Conservation (phyloP, 2,329 filamentous ascomycete genomes). For the Mycocentrospora acerina region DNA sequence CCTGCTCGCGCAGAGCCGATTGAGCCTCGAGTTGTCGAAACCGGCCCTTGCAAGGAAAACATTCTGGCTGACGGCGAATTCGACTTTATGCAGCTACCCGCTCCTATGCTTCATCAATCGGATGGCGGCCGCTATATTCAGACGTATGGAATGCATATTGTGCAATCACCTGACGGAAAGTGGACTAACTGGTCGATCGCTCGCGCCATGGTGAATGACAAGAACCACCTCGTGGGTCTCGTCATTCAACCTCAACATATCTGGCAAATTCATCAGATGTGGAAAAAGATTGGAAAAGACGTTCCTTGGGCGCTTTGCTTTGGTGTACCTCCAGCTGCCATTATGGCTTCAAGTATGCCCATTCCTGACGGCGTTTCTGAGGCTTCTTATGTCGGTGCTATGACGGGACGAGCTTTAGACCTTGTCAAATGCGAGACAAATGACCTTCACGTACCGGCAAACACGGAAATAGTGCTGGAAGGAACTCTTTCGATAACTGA, state of each 20-base stretch:
- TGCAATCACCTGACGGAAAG: slow-evolving; percentile 48
- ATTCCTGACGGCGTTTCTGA: slow-evolving; percentile 52
- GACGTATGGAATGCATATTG: slow-evolving; percentile 53
- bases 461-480: slow-evolving; percentile 55
- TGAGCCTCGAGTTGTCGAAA: slow-evolving; percentile 1
- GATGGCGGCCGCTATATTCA: slow-evolving; percentile 56
- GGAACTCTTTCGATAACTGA: slow-evolving; percentile 51
- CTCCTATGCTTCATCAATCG: slow-evolving; percentile 45
- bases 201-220: slow-evolving; percentile 51
- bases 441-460: slow-evolving; percentile 52
- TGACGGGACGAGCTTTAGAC: slow-evolving; percentile 49
- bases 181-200: slow-evolving; percentile 55
- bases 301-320: slow-evolving; percentile 50
- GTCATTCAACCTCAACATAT: slow-evolving; percentile 52
- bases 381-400: slow-evolving; percentile 51
- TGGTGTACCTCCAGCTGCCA: slow-evolving; percentile 53
- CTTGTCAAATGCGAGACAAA: slow-evolving; percentile 57
- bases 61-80: slow-evolving; percentile 38
- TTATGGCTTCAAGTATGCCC: slow-evolving; percentile 44
- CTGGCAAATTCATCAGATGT: slow-evolving; percentile 50
- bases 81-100: slow-evolving; percentile 42
- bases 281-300: slow-evolving; percentile 48
- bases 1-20: neutral
- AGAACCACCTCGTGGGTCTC: slow-evolving; percentile 44
- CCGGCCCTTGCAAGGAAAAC: slow-evolving; percentile 4